Percentiles rank a stretch among this genome's conserved stretches.
These are phyloP conservation scores for Xylaria sp. DNA, from an alignment of 2,329 filamentous ascomycete species.

Conservation along the genomic window DNA sequence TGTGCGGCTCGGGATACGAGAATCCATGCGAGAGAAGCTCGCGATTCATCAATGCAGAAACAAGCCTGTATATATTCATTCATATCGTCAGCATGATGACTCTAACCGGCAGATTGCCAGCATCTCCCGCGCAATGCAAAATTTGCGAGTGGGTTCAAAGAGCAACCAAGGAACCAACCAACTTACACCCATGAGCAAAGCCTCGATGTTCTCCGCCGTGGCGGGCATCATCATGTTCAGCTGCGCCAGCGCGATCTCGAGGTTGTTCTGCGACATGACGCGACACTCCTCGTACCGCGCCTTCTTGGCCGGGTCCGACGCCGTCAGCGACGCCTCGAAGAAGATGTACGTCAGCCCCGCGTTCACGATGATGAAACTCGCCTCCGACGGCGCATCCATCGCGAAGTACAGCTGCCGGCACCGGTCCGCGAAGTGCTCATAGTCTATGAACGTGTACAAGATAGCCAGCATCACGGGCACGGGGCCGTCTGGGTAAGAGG, in stretches of 20 bases:
- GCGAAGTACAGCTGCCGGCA: constrained; percentile 64
- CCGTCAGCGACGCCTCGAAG: constrained; percentile 47
- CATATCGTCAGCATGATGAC: background rate
- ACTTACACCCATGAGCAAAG: constrained; percentile 59
- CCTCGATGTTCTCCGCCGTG: constrained; percentile 60
- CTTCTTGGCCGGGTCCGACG: constrained; percentile 42
- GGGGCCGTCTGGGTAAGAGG: constrained; percentile 51
- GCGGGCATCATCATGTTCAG: constrained; percentile 61
- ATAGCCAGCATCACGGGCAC: constrained; percentile 62
- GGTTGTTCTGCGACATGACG: constrained; percentile 48
- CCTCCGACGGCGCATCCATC: constrained; percentile 62
- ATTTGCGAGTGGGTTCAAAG: background rate
- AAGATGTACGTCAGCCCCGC: constrained; percentile 50
- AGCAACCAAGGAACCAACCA: constrained; percentile 10
- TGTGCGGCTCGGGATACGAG: constrained; percentile 48
- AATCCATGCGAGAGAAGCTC: constrained; percentile 49
- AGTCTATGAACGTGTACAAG: constrained; percentile 60
- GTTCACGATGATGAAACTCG: constrained; percentile 58
- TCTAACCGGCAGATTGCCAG: no score
- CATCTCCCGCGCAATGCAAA: no score
- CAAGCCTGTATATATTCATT: constrained; percentile 32
- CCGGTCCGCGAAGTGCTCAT: constrained; percentile 61
- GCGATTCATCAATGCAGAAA: constrained; percentile 48
- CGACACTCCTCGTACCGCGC: constrained; percentile 45
- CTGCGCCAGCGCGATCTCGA: constrained; percentile 50